Evolutionary conservation across 192 early-diverging fungal species (phyloP), one percentile per base, ranked within the genome.

Genomic region (Podila verticillata): DNA sequence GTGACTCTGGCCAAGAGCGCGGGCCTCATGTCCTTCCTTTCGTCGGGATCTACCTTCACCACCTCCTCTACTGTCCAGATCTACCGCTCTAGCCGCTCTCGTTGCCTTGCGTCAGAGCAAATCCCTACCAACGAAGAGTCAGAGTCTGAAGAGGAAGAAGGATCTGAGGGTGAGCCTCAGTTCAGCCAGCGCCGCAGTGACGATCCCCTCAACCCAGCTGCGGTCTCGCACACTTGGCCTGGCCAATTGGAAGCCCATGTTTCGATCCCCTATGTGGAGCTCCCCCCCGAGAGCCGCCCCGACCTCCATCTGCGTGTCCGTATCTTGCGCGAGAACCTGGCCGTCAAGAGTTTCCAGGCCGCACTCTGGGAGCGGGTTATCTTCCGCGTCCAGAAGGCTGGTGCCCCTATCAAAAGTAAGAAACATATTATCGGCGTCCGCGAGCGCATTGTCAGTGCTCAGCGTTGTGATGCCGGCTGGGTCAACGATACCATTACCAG

Each of bases 401-500:
- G 70, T 4, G 24, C 69, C 1, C 39, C 61, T 9, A 20, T 61
- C 5, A 51, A 32, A 6, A 51, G 61, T 56, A 80, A 68, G 48
- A 72, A 80, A 47, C 47, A 80, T 15, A 65, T 64, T 26, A 63
- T 80, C 28, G 77, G 77, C 2, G 70, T 80, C 36, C 64, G 70
- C 26, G 77, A 80, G 26, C 69, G 75, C 4, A 39, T 68, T 39
- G 56, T 80, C 13, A 72, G 65, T 26, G 75, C 75, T 22, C 75
- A 80, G 19, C 75, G 75, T 8, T 80, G 75, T 26, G 75, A 80
- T 64, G 31, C 75, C 31, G 75, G 75, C 4, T 80, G 75, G 75
- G 31, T 63, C 34, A 80, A 80, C 56, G 75, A 80, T 5, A 15
- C 58, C 29, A 80, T 72, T 28, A 80, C 75, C 1, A 32, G 51